Evolutionary conservation across 1,284 basidiomycete species (phyloP), one percentile per base, ranked within the genome.

Genomic region (Apiotrichum siamense): DNA sequence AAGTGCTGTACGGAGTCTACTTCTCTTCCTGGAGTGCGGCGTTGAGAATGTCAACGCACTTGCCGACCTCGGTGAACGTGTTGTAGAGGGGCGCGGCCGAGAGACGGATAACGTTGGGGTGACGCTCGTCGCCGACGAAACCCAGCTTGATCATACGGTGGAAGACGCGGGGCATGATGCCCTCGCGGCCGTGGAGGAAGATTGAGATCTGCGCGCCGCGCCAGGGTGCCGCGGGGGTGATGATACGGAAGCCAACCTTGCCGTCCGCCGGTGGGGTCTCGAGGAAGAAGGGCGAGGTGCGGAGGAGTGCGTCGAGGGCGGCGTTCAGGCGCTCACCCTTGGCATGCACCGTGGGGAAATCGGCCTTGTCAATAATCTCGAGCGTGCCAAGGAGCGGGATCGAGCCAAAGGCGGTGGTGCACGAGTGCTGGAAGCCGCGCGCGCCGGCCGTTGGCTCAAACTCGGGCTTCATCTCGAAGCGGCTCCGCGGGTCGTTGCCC

Each of bases 371-470:
- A 75, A 94, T 87, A n/a, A 88, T 72, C 65, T 86, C 80, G 25
- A 96, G 78, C 35, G 88, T 84, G 3, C 89, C 88, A 21, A 90
- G 78, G 9, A 96, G 79, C 4, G 89, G 80, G 50, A 84, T 85
- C 2, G 87, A 80, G 42, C 84, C 81, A 51, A 98, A 77, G 36
- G 88, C 83, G 52, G 83, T 85, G 3, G 94, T 92, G 75, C 96
- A 97, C 25, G 91, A 96, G 70, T 93, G 86, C 69, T 97, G 91
- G 77, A 88, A 97, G 27, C 93, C 93, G 67, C 90, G 87, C 1
- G 96, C 96, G 43, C 94, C 94, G 11, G 78, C 79, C 51, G 88
- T 87, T 3, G 92, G 85, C 35, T 82, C 81, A 74, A 97, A 98
- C 44, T 72, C 77, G 18, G 85, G 78, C 17, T 85, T 85, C 94